A percentile compares a stretch with the other conserved stretches of the same genome.
phyloP scores from a whole-genome alignment of 2,329 filamentous ascomycete species.

The Pestalotiopsis sp. region DNA sequence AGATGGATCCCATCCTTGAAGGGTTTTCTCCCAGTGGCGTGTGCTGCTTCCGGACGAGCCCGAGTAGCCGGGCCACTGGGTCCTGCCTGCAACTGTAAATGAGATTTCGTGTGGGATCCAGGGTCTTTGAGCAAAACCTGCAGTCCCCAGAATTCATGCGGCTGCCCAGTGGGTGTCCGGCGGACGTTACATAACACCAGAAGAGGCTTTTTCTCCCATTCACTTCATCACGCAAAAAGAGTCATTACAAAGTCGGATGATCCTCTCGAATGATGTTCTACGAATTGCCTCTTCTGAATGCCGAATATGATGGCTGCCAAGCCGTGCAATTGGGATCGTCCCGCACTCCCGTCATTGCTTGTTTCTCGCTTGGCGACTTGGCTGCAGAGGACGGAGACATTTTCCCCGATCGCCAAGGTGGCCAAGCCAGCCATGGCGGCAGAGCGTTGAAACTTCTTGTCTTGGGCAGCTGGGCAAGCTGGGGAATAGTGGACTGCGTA shows the following conservation, averaged over 20 bases:
- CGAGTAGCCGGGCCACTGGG: neutral
- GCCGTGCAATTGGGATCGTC: neutral
- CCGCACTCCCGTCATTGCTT: conserved; percentile 9
- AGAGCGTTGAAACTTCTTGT: neutral
- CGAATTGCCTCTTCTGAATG: neutral
- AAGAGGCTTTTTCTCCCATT: neutral
- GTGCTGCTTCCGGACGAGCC: neutral
- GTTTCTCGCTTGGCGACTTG: conserved; percentile 11
- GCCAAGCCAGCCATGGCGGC: neutral
- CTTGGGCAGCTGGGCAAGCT: neutral
- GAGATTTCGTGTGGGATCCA: neutral
- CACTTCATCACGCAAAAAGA: neutral
- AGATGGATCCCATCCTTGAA: neutral
- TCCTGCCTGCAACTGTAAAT: neutral
- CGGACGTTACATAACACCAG: neutral
- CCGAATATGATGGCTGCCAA: conserved; percentile 1
- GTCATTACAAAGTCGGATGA: neutral
- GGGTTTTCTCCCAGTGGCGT: neutral
- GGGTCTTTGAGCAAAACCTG: neutral
- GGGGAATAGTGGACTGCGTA: too few relatives aligned
- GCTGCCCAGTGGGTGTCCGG: neutral
- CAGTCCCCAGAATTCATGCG: neutral
- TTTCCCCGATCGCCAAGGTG: conserved; percentile 2
- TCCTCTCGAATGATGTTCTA: neutral
- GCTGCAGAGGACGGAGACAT: neutral